A percentile compares a stretch with the other conserved stretches of the same genome.
These are phyloP conservation scores for Fusarium sp. DNA, from an alignment of 2,329 filamentous ascomycete genomes.

Conservation along the genomic window DNA sequence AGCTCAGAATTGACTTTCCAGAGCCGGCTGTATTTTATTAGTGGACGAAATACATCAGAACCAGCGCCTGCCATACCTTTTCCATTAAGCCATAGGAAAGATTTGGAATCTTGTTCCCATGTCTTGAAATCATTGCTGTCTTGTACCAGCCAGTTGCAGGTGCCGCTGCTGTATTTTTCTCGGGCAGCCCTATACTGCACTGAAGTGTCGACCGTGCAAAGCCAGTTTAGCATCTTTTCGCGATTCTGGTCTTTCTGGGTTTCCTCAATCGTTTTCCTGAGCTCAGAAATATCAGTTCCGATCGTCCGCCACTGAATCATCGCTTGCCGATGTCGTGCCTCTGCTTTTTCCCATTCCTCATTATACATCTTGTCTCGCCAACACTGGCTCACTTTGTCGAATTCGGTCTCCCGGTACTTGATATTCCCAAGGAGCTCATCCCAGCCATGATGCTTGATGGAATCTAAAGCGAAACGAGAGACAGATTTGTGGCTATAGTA, in stretches of 20 bases:
- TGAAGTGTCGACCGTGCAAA: rapidly evolving
- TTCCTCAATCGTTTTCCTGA: rapidly evolving
- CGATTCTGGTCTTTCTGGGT: rapidly evolving
- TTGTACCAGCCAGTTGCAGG: rapidly evolving
- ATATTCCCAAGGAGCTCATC: rapidly evolving
- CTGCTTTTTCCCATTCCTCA: background rate
- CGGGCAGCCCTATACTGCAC: background rate
- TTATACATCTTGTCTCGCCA: background rate
- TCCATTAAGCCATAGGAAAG: background rate
- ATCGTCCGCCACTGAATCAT: background rate
- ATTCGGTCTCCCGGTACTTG: rapidly evolving
- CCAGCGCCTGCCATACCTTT: rapidly evolving
- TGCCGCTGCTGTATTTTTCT: rapidly evolving
- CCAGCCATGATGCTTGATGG: background rate
- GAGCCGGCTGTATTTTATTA: background rate
- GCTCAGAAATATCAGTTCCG: rapidly evolving
- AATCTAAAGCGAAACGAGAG: rapidly evolving
- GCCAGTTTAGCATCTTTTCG: background rate
- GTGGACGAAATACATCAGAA: rapidly evolving
- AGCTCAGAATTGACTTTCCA: background rate
- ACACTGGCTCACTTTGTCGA: background rate
- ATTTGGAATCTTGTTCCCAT: rapidly evolving
- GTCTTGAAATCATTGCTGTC: rapidly evolving
- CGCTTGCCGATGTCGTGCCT: rapidly evolving
- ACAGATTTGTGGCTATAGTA: background rate